A percentile compares a stretch with the other conserved stretches of the same genome.
These are phyloP conservation scores for Suillus subaureus DNA, from an alignment of 768 basidiomycete genomes.

Conservation along the genomic window DNA sequence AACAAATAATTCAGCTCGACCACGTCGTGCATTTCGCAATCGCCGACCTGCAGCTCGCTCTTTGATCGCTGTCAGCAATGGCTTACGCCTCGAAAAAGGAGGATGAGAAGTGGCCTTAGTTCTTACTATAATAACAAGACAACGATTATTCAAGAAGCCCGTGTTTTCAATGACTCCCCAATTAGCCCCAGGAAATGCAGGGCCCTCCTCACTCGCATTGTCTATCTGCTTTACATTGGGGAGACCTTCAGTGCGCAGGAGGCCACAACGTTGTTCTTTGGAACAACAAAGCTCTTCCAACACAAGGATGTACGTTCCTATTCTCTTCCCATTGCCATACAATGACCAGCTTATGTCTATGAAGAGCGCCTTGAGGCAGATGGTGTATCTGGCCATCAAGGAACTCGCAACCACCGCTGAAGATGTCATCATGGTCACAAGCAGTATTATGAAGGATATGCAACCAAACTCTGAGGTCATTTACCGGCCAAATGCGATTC, in stretches of 20 bases:
- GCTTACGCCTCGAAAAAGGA: constrained; percentile 93
- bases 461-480: constrained; percentile 98
- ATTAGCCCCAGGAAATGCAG: constrained; percentile 98
- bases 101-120: constrained; percentile 91
- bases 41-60: constrained; percentile 16
- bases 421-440: constrained; percentile 99
- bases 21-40: constrained; percentile 24
- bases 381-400: constrained; percentile 98
- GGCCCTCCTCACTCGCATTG: constrained; percentile 92
- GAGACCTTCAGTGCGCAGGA: constrained; percentile 95
- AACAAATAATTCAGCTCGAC: constrained; percentile 18
- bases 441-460: constrained; percentile 99
- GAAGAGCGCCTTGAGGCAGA: constrained; percentile 93
- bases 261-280: constrained; percentile 97
- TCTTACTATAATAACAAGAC: constrained; percentile 97
- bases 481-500: constrained; percentile 96
- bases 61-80: constrained; percentile 53
- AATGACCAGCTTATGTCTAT: constrained; percentile 14
- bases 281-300: constrained; percentile 98
- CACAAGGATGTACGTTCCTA: constrained; percentile 89
- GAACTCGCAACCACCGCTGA: constrained; percentile 95
- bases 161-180: constrained; percentile 99
- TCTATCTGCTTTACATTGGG: constrained; percentile 94
- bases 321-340: neutral
- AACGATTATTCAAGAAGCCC: constrained; percentile 96